Evolutionary conservation across 306 rosid genomes (phyloP).

Genomic region (Corylus avellana): DNA sequence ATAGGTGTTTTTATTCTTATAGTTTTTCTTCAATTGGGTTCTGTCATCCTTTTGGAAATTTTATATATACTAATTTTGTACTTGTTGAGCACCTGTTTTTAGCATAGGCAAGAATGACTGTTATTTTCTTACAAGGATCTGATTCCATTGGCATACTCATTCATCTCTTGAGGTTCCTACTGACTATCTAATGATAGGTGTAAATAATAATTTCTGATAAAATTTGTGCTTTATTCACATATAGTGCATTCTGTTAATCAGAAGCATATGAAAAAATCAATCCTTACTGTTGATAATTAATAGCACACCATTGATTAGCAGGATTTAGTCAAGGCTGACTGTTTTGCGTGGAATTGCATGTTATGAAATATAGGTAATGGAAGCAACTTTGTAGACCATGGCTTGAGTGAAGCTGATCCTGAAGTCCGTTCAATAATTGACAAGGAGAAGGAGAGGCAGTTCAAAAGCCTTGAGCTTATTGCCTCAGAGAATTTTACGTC

Average conservation of each 20-base stretch:
- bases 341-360: constrained; percentile 17
- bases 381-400: constrained; percentile 59
- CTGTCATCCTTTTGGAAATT: too few relatives aligned
- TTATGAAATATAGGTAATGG: constrained; percentile 44
- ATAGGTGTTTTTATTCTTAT: too few relatives aligned
- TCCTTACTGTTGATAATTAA: neutral
- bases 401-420: constrained; percentile 82
- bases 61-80: too few relatives aligned
- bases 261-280: neutral
- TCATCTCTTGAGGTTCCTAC: neutral
- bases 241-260: neutral
- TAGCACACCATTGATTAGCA: neutral
- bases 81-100: neutral
- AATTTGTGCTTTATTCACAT: neutral
- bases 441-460: constrained; percentile 82
- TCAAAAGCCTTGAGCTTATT: constrained; percentile 91
- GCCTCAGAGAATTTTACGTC: constrained; percentile 96
- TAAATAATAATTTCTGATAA: neutral
- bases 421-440: constrained; percentile 64
- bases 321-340: constrained; percentile 19
- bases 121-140: neutral
- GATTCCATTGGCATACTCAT: neutral
- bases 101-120: neutral
- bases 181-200: neutral
- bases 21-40: too few relatives aligned